phyloP scores from a whole-genome alignment of 2,329 filamentous ascomycete species.

The Spiromastix sp. region DNA sequence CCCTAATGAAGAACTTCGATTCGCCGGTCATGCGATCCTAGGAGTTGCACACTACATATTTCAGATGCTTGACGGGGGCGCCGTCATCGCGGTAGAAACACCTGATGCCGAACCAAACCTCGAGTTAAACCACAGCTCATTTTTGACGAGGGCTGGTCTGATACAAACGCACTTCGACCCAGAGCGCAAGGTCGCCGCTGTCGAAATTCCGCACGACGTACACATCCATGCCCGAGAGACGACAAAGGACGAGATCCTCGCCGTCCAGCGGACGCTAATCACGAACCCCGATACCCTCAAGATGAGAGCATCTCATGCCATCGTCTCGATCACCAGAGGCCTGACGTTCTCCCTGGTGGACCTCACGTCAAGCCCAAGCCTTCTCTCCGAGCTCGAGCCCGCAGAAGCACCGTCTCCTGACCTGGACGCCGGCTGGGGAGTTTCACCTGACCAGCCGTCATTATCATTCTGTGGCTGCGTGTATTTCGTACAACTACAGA shows the following conservation, averaged over 20 bases:
- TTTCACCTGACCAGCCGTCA: not conserved
- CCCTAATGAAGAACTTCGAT: conserved; percentile 43
- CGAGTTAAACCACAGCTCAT: conserved; percentile 13
- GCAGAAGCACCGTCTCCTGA: conserved; percentile 17
- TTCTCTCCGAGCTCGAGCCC: conserved; percentile 15
- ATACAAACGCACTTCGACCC: conserved; percentile 34
- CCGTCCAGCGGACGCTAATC: conserved; percentile 17
- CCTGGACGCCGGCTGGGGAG: conserved; percentile 20
- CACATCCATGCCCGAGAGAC: conserved; percentile 44
- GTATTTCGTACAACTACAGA: conserved; percentile 20
- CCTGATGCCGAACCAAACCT: conserved; percentile 7
- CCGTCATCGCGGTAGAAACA: conserved; percentile 2
- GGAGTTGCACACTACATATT: conserved; percentile 45
- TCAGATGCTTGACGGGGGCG: conserved; percentile 8
- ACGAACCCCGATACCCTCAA: conserved; percentile 16
- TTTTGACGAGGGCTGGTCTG: conserved; percentile 35
- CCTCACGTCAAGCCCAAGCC: conserved; percentile 17
- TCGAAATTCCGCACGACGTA: conserved; percentile 57
- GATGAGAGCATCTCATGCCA: conserved; percentile 30
- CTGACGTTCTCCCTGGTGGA: conserved; percentile 44
- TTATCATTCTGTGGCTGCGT: conserved; percentile 20
- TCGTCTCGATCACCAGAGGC: conserved; percentile 58
- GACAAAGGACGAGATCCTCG: conserved; percentile 17
- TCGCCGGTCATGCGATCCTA: conserved; percentile 54
- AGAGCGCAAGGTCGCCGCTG: conserved; percentile 40